Base-by-base conservation (phyloP, 176 grass and related monocot genomes). In the Urochloa ruziziensis region DNA sequence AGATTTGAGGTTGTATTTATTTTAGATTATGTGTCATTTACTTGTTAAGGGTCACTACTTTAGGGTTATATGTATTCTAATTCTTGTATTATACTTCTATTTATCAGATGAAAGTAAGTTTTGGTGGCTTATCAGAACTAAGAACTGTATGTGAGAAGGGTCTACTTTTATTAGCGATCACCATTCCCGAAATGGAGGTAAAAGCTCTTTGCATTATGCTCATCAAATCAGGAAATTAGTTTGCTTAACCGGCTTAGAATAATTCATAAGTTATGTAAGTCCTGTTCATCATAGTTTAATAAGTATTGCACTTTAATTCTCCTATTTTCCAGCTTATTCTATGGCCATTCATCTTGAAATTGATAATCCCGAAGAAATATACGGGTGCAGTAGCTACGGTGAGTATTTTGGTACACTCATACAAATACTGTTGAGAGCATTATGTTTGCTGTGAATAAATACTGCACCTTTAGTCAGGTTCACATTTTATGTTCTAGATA, bases 181-280 rank as follows among this genome's bases (percentile, higher is more conserved):
- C 96, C 24, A 89, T 98, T 81, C 96, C 96, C 86, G 96, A 98
- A 91, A 98, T 98, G 96, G 87, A 98, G 96, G 96, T 98, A 97
- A 69, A 84, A 67, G 23, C 24, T 57, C 40, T 78, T 77, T 75
- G 10, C 10, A 13, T 47, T 63, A 52, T 54, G 40, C 7, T 59
- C 62, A 76, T 85, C 1, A 18, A 85, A 73, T 70, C 35, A 69
- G 52, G 10, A 84, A 68, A 70, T 51, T 39, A 57, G 25, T 58
- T 74, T 74, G 11, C 66, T 42, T 32, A 65, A 25, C 74, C 21
- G 67, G 48, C 46, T 62, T 87, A 9, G 19, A 69, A 58, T 74
- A 37, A 15, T 61, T 52, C 74, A 44, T 59, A 18, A 60, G 62
- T 37, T 48, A 33, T 46, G 0, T 58, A 58, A 33, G 37, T 67